Base-by-base conservation (phyloP, 495 filamentous ascomycete species). In the Podospora sp. region DNA sequence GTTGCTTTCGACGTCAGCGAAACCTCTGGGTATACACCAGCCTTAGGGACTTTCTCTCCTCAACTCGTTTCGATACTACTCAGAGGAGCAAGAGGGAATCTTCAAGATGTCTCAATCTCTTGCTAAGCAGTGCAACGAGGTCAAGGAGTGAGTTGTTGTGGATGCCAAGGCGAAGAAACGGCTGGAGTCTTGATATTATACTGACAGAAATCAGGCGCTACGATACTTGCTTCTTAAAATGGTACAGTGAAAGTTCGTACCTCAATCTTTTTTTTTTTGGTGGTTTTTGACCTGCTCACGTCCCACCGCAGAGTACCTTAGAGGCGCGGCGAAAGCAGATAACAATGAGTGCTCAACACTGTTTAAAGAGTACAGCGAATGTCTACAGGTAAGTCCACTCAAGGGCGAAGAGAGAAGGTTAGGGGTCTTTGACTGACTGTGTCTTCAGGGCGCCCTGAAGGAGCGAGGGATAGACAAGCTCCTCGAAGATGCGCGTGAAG, bases 191-290 rank as follows among this genome's bases (percentile, higher is more conserved):
- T 21, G 11, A 26, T 24, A 6, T 20, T 25, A 9, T 67, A 11
- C 60, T 78, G 25, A 71, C 58, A 25, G 20, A n/a, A 9, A 40
- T 8, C 65, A 92, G 91, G 70, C 91, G 88, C 73, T 97, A 97
- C 76, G 93, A 97, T 73, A 91, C 88, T 56, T 97, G 93, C 78
- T 97, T 97, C 71, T 78, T 97, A 51, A 96, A 94, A 76, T 97
- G 93, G 93, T 97, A 97, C 78, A 96, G 92, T 72, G 93, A 97
- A 77, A 96, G 93, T 94, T 82, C 60, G 89, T 77, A 20, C 65
- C 51, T 50, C 40, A 24, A 49, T 46, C 14, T 68, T 27, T 21
- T 8, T 26, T 60, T 21, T 60, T 26, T n/a, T 35, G 58, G 55
- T 74, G 27, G 68, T 6, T 46, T 46, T 4, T 71, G 22, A 56